Percentiles rank a stretch among this genome's conserved stretches.
These are phyloP conservation scores for Backusella psychrophila DNA, from an alignment of 192 early-diverging fungal genomes.

Conservation along the genomic window DNA sequence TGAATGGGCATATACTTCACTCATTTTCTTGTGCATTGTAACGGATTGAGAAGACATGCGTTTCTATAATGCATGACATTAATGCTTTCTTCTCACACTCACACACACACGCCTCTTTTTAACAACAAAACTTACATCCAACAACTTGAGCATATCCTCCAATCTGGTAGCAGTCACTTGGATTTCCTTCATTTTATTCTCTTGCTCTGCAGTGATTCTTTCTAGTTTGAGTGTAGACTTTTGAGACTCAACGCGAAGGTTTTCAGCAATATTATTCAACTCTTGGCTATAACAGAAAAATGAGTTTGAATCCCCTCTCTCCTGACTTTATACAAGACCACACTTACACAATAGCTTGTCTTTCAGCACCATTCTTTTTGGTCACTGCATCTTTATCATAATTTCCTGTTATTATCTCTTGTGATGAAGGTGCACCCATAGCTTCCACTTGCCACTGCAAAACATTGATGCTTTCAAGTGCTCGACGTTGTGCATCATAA, in stretches of 20 bases:
- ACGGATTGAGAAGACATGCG: conserved; percentile 10
- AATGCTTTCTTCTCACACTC: not conserved
- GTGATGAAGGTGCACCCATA: conserved; percentile 31
- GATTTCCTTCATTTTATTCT: conserved; percentile 11
- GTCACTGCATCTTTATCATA: not conserved
- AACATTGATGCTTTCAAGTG: conserved; percentile 20
- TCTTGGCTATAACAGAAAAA: not conserved
- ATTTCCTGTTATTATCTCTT: conserved; percentile 10
- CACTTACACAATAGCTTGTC: conserved; percentile 6
- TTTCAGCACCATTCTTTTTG: conserved; percentile 2
- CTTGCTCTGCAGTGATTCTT: conserved; percentile 11
- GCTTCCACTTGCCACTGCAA: conserved; percentile 29
- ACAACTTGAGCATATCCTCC: conserved; percentile 3
- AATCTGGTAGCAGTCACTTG: not conserved
- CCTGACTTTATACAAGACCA: not conserved
- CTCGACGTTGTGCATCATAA: conserved; percentile 25
- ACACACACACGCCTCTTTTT: not conserved
- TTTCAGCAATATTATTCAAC: not conserved
- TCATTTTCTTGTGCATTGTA: conserved; percentile 17
- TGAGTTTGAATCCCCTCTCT: too few species aligned
- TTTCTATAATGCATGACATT: not conserved
- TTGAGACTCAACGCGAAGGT: not conserved
- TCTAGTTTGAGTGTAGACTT: not conserved
- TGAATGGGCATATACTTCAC: conserved; percentile 10
- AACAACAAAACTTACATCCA: conserved; percentile 15